Evolutionary conservation across 1,284 basidiomycete species (phyloP), one percentile per base, ranked within the genome.

Genomic region (Leccinum pallidistipes): DNA sequence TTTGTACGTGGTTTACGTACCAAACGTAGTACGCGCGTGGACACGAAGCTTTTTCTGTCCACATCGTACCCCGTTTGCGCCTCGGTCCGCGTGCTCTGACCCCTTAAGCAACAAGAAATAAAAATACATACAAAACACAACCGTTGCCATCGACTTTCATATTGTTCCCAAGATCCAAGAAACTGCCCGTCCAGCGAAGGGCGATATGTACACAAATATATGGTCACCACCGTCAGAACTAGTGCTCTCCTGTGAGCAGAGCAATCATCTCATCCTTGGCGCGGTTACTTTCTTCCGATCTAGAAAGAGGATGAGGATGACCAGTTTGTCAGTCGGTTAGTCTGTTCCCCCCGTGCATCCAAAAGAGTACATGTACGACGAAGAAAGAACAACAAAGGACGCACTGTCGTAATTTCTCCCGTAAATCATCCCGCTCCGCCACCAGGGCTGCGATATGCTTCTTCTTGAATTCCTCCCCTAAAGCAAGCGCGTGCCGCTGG

Each of bases 401-500:
- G 54, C 16, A 74, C 70, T 24, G 27, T 16, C 7, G 10, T 5
- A 68, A 3, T 47, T 57, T 56, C 7, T 58, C 60, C 38, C 34
- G 60, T 40, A 65, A 74, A 67, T 56, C 72, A 49, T 73, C 64
- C 10, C 74, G 69, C 53, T 79, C 75, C 40, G 67, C 63, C 60
- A 76, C 68, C 36, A 84, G 63, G 40, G 70, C 62, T 2, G 59
- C 62, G 12, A 85, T 82, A 52, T 67, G 76, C 21, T 65, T 69
- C 9, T 69, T 69, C 66, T 81, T 84, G 5, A 74, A 71, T 3
- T 73, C 71, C 34, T 76, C 74, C 50, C 74, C 76, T 52, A 73
- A 72, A 53, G 75, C 73, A 54, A 78, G 71, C 10, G 80, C 79
- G 3, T 69, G 68, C 14, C 69, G 67, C 59, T 75, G 76, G 50